A percentile compares a stretch with the other conserved stretches of the same genome.
phyloP scores from a whole-genome alignment of 257 asterid genomes.

The Mentha longifolia region DNA sequence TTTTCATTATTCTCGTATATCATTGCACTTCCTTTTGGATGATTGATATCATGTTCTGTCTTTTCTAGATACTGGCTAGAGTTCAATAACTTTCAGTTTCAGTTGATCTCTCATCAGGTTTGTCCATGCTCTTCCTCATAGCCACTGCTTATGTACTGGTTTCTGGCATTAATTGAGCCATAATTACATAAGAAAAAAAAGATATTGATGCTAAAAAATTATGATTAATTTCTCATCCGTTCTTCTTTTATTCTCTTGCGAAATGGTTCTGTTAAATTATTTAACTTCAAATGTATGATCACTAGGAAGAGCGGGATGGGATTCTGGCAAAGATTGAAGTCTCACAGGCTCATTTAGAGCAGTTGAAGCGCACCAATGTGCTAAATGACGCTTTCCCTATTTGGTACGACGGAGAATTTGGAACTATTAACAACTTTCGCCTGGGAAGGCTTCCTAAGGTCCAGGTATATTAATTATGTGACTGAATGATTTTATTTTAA shows the following conservation, averaged over 20 bases:
- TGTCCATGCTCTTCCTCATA: constrained; percentile 26
- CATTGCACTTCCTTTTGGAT: constrained; percentile 12
- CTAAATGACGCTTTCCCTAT: constrained; percentile 97
- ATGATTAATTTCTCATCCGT: not conserved
- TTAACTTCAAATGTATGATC: constrained; percentile 26
- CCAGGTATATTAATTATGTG: constrained; percentile 54
- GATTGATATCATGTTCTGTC: constrained; percentile 9
- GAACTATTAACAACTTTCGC: constrained; percentile 96
- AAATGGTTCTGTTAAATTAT: constrained; percentile 10
- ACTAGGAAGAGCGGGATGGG: constrained; percentile 94
- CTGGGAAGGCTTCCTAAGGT: constrained; percentile 98
- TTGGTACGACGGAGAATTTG: constrained; percentile 92
- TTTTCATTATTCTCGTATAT: not conserved
- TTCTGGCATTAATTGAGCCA: constrained; percentile 19
- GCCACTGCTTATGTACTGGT: constrained; percentile 5
- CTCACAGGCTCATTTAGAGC: constrained; percentile 95
- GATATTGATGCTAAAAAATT: constrained; percentile 18
- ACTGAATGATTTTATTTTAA: constrained; percentile 20
- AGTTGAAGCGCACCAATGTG: constrained; percentile 83
- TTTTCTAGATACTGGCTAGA: constrained; percentile 90
- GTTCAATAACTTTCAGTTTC: constrained; percentile 90
- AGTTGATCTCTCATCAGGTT: constrained; percentile 92
- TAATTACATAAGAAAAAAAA: constrained; percentile 22
- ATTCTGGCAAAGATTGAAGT: constrained; percentile 91
- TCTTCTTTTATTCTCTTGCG: not conserved